These are phyloP conservation scores for Picochlorum sp. DNA, from an alignment of 139 green algal species.

Conservation along the genomic window DNA sequence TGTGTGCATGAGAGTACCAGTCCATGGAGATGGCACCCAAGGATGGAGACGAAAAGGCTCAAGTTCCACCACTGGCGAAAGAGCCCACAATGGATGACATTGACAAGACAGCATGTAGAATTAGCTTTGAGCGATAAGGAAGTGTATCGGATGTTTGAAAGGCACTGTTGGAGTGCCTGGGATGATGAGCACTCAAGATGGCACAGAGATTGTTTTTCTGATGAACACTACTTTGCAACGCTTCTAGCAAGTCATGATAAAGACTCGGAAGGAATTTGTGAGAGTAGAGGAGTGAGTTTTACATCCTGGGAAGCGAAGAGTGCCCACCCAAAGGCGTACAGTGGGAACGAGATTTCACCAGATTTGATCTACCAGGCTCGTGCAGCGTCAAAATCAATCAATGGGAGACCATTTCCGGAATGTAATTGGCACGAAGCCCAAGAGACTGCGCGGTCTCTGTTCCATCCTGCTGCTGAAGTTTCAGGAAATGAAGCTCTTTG, in stretches of 20 bases:
- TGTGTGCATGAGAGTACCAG: not conserved
- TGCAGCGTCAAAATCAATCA: not conserved
- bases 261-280: not conserved
- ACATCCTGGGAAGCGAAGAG: slow-evolving; percentile 1
- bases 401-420: not conserved
- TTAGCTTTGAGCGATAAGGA: slow-evolving; percentile 19
- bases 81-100: slow-evolving; percentile 22
- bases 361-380: slow-evolving; percentile 1
- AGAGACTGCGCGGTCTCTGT: not conserved
- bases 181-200: slow-evolving; percentile 8
- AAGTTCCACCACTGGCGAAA: slow-evolving; percentile 20
- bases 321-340: slow-evolving; percentile 11
- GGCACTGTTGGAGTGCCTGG: slow-evolving; percentile 15
- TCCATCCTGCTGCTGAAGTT: not conserved
- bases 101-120: slow-evolving; percentile 18
- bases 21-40: slow-evolving; percentile 13
- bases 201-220: slow-evolving; percentile 24
- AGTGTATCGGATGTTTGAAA: slow-evolving; percentile 25
- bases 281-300: slow-evolving; percentile 13
- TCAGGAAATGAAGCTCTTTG: slow-evolving; percentile 1
- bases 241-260: slow-evolving; percentile 13
- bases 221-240: slow-evolving; percentile 33
- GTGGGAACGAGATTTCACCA: not conserved
- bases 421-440: slow-evolving; percentile 7
- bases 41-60: slow-evolving; percentile 3